phyloP scores from a whole-genome alignment of 1,284 basidiomycete genomes.

The Exobasidium rhododendri region DNA sequence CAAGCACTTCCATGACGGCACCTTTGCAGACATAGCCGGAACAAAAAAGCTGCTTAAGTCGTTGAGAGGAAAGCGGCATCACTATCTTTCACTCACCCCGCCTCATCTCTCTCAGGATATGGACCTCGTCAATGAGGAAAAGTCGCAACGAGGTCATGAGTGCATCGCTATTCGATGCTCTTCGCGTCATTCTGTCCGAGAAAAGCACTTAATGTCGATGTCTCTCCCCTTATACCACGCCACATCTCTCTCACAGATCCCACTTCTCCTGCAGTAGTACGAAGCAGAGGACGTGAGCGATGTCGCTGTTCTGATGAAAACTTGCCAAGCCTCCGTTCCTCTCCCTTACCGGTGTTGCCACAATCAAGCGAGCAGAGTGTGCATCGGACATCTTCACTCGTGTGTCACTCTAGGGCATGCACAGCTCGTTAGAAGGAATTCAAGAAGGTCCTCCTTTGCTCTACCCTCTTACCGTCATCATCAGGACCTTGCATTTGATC shows the following conservation, averaged over 20 bases:
- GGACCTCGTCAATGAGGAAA: constrained; percentile 79
- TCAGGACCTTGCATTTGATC: constrained; percentile 69
- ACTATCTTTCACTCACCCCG: constrained; percentile 64
- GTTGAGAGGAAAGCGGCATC: too few species aligned
- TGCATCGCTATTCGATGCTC: constrained; percentile 23
- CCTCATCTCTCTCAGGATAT: constrained; percentile 81
- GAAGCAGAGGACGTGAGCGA: constrained; percentile 4
- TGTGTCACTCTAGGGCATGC: not conserved
- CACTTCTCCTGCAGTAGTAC: constrained; percentile 6
- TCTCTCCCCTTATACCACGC: too few species aligned
- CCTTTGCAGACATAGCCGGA: constrained; percentile 16
- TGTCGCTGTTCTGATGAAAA: too few species aligned
- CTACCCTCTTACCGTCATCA: constrained; percentile 86
- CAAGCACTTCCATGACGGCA: constrained; percentile 75
- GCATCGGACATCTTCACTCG: constrained; percentile 2
- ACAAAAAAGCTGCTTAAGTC: constrained; percentile 7
- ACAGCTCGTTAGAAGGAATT: not conserved
- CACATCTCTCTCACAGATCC: not conserved
- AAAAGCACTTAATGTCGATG: too few species aligned
- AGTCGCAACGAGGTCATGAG: constrained; percentile 57
- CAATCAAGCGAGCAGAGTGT: constrained; percentile 51
- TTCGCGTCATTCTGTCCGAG: constrained; percentile 38
- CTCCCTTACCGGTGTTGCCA: constrained; percentile 69
- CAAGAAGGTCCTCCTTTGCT: constrained; percentile 59
- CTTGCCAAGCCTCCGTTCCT: too few species aligned